Base-by-base conservation (phyloP, 1,284 basidiomycete species). In the Polyporus tsugae region DNA sequence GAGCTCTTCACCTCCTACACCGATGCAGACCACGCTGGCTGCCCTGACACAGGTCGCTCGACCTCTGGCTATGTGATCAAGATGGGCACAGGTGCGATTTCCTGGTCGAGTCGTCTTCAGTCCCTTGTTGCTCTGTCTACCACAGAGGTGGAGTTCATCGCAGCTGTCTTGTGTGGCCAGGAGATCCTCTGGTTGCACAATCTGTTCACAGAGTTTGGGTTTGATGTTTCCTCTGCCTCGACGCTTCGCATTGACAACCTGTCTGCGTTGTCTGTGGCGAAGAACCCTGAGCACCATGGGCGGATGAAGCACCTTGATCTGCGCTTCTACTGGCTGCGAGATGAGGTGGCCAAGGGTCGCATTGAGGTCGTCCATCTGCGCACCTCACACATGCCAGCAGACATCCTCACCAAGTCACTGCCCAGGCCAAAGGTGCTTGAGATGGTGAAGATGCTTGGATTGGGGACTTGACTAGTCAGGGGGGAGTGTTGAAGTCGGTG, bases 71-170 rank as follows among this genome's bases (percentile, higher is more conserved):
- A 61, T 39, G 41, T 61, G n/a, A 39, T 61, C 59, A 61, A n/a
- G n/a, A 61, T 61, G 59, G 42, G 42, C 42, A 62, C 59, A n/a
- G 64, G 64, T 55, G 64, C 64, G 1, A 62, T 66, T 4, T 66
- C 64, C 49, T 62, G 65, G 65, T 66, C 65, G n/a, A 46, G 60
- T 52, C 62, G 59, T 36, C 63, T 53, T 3, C 64, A 70, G 42
- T 36, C 52, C 38, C 52, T 62, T 33, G 64, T 66, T 25, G 60
- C 49, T 5, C 44, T 52, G 25, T 62, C 61, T 10, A 61, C 39
- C n/a, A 61, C 59, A 39, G 64, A 65, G 46, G 58, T 58, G 29
- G 58, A 65, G 59, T 29, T 29, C 29, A 29, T 29, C 29, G 29
- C 29, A 1, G 29, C 29, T 29, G 29, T 29, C 29, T 29, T 2